Conservation (phyloP, 1,284 basidiomycete genomes). For the Rhodofomes roseus region DNA sequence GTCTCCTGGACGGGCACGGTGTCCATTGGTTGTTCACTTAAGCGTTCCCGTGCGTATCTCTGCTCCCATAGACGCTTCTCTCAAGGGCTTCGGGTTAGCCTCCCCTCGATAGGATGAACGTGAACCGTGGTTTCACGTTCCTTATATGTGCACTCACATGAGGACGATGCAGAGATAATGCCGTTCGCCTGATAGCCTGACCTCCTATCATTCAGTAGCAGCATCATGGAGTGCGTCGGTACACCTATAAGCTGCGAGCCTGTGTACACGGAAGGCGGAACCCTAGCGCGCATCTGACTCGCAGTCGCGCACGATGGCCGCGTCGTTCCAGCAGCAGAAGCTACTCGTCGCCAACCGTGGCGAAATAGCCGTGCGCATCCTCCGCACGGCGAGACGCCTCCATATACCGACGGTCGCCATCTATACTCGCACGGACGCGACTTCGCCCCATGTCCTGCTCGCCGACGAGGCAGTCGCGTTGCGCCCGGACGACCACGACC, state of each 20-base stretch:
- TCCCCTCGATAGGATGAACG: not conserved
- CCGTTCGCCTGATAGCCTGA: not conserved
- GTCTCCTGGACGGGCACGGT: too few species aligned
- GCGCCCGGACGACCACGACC: slow-evolving; percentile 17
- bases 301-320: not conserved
- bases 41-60: not conserved
- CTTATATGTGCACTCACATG: not conserved
- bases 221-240: not conserved
- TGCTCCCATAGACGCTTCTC: not conserved
- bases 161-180: not conserved
- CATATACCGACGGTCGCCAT: slow-evolving; percentile 47
- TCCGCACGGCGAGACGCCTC: slow-evolving; percentile 48
- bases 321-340: slow-evolving; percentile 25
- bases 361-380: slow-evolving; percentile 53
- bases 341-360: slow-evolving; percentile 48
- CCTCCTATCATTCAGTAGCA: not conserved
- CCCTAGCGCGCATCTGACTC: not conserved
- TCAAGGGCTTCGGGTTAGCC: not conserved
- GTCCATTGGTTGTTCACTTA: not conserved
- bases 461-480: slow-evolving; percentile 47
- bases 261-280: not conserved
- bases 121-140: not conserved
- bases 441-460: slow-evolving; percentile 49
- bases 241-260: not conserved
- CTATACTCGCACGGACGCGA: slow-evolving; percentile 52